Evolutionary conservation across 805 yeast genomes (phyloP), one percentile per base, ranked within the genome.

Genomic region (Candida insectorum): DNA sequence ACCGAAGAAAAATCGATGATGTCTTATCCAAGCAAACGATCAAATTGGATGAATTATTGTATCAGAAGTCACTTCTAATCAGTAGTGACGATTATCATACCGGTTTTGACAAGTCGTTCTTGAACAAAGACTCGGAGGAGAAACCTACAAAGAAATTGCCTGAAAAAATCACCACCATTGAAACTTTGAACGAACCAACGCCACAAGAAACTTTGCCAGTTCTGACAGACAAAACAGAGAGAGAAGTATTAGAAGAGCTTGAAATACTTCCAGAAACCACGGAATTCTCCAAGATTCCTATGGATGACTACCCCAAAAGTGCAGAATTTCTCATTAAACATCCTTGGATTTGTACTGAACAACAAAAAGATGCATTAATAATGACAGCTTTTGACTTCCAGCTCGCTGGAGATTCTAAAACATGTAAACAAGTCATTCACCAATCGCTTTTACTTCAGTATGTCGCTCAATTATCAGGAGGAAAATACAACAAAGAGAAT

Each of bases 381-480:
- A 89, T 91, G 96, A 81, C 81, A 14, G 94, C 97, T 0, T 93
- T 93, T 57, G 95, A 91, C 49, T 66, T 69, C 36, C 86, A 87
- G 54, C 68, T 91, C 40, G 77, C 72, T 10, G 82, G 79, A 14
- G 71, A 86, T 30, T 50, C 71, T 0, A 41, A 44, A 5, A 54
- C 57, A 5, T 78, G 95, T 7, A 72, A 70, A 40, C 81, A 77
- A 39, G 75, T 79, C n/a, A 80, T 91, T 28, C 82, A 78, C 55
- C 93, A 86, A 49, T 81, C 96, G 2, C 73, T 85, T 47, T 60
- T 91, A 20, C 54, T 91, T 40, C 95, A 86, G 51, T 91, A 86
- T 54, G 61, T 83, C 34, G 65, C 71, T 41, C 71, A 65, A 40
- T 50, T 67, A 34, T 60, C 69, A 2, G 71, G 71, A 0, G 52